These are phyloP conservation scores for Tephrocybe sp. DNA, from an alignment of 768 basidiomycete species.

Conservation along the genomic window DNA sequence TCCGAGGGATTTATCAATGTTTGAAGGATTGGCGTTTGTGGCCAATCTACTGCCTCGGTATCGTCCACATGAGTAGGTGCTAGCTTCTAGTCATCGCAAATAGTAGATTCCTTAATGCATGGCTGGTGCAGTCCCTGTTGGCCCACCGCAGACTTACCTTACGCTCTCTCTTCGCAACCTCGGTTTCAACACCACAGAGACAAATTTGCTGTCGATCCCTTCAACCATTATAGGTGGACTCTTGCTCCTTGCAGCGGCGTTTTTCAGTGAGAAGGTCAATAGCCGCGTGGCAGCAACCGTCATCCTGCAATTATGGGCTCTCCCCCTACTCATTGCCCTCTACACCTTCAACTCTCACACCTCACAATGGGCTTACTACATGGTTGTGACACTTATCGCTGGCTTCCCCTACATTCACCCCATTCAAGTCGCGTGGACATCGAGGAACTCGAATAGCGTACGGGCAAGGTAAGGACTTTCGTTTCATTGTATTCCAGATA, in stretches of 20 bases:
- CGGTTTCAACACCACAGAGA: slow-evolving; percentile 62
- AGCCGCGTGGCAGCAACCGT: slow-evolving; percentile 55
- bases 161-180: slow-evolving; percentile 62
- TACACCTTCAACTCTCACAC: slow-evolving; percentile 49
- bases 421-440: slow-evolving; percentile 57
- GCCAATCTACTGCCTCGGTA: slow-evolving; percentile 62
- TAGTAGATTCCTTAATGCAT: background rate
- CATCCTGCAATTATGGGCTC: slow-evolving; percentile 59
- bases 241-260: slow-evolving; percentile 47
- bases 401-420: slow-evolving; percentile 56
- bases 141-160: slow-evolving; percentile 61
- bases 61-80: slow-evolving; percentile 52
- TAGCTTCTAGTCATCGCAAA: background rate
- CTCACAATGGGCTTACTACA: slow-evolving; percentile 56
- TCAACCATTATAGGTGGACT: slow-evolving; percentile 52
- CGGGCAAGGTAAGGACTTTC: slow-evolving; percentile 43
- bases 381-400: slow-evolving; percentile 52
- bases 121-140: slow-evolving; percentile 46
- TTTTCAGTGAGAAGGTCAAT: slow-evolving; percentile 55
- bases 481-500: background rate
- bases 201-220: slow-evolving; percentile 64
- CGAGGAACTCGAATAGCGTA: slow-evolving; percentile 61
- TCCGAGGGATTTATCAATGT: slow-evolving; percentile 48
- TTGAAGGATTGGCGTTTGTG: slow-evolving; percentile 62
- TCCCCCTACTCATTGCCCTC: slow-evolving; percentile 58